Base-by-base conservation (phyloP, 2,329 filamentous ascomycete species). In the Penicillium sp. region DNA sequence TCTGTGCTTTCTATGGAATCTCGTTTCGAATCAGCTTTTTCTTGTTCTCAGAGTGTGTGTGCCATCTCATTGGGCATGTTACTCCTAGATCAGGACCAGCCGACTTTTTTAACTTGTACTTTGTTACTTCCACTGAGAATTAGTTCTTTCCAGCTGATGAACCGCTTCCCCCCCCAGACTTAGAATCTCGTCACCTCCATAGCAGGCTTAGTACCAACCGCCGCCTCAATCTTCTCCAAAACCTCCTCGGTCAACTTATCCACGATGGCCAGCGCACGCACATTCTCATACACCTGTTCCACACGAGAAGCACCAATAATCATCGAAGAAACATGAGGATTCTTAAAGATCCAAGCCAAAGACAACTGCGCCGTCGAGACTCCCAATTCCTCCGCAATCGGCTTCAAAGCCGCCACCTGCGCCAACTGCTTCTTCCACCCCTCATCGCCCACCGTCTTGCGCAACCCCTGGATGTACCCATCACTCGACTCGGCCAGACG, bases 351-450 rank as follows among this genome's bases (percentile, higher is more conserved):
- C 79, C 79, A 82, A 1, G 79, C 79, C 35, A 82, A 67, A 25
- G 77, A 70, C 25, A 82, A 70, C 57, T 79, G 75, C 4, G 74
- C 71, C 38, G 78, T 76, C 37, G 78, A 81, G 50, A 83, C 73
- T 9, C 77, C 82, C 36, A 89, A 70, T 57, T 75, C 76, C 46
- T 86, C 76, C 2, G 86, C 85, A 54, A 90, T 76, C 26, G 79
- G 77, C 72, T 79, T 73, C 45, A 84, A 69, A 13, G 55, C 58
- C 44, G 50, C 59, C 24, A 62, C 56, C 54, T 57, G 47, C 32
- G 53, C 54, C 47, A 56, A 44, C 52, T 57, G 55, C 7, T 47
- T 45, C 38, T 55, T 45, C 63, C 61, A 66, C 1, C 29, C 53
- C 52, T 79, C 76, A 45, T 70, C 60, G 1, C 69, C 73, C 33